A percentile compares a stretch with the other conserved stretches of the same genome.
Conservation (phyloP, 2,329 filamentous ascomycete genomes). For the Orbilia brochopaga region DNA sequence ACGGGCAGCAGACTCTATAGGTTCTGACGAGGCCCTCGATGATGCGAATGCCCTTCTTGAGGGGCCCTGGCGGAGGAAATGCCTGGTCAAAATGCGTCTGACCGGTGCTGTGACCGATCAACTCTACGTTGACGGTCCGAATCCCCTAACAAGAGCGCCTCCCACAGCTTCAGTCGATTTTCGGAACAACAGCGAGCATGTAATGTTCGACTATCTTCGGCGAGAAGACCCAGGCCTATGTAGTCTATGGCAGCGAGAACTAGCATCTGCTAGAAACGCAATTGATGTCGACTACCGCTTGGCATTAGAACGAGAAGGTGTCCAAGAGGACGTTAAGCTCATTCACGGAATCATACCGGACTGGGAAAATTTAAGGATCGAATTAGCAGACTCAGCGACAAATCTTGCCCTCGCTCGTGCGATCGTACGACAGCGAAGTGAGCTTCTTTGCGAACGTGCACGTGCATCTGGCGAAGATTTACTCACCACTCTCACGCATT, state of each 20-base stretch:
- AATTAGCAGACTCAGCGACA: conserved; percentile 30
- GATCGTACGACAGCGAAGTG: conserved; percentile 6
- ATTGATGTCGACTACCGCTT: conserved; percentile 21
- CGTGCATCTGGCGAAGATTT: conserved; percentile 3
- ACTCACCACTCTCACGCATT: conserved; percentile 10
- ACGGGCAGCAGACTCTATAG: neutral
- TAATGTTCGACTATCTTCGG: conserved; percentile 14
- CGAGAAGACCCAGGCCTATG: conserved; percentile 14
- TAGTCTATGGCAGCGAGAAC: conserved; percentile 7
- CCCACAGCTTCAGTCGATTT: neutral
- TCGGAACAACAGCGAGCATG: neutral
- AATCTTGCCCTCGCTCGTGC: conserved; percentile 30
- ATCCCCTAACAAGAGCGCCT: conserved; percentile 10
- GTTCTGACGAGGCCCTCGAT: conserved; percentile 10
- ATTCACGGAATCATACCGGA: conserved; percentile 17
- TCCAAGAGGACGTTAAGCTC: conserved; percentile 3
- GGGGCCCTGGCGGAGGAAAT: conserved; percentile 21
- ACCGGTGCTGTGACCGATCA: conserved; percentile 19
- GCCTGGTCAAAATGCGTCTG: conserved; percentile 24
- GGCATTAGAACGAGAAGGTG: conserved; percentile 9
- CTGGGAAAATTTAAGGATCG: conserved; percentile 18
- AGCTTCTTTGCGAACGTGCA: conserved; percentile 11
- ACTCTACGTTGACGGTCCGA: conserved; percentile 21
- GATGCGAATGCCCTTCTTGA: conserved; percentile 14
- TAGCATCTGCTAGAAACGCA: conserved; percentile 8